Base-by-base conservation (phyloP, 1,284 basidiomycete species). In the Ganoderma boninense region DNA sequence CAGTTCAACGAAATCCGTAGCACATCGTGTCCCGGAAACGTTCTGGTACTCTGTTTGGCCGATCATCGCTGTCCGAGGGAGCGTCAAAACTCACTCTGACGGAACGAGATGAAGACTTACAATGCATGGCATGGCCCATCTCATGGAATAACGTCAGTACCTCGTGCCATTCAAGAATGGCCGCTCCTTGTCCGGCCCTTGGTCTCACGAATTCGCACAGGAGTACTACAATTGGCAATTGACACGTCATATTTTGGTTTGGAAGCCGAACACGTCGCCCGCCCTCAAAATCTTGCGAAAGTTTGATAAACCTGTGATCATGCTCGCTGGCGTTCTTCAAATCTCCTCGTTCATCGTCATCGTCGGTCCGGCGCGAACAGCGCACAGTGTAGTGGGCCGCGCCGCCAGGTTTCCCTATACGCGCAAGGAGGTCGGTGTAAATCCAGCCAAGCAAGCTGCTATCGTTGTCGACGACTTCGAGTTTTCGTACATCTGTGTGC, bases 101-200 rank as follows among this genome's bases (percentile, higher is more conserved):
- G n/a, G n/a, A n/a, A n/a, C 14, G 57, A 38, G 2, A 2, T 32
- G 29, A 4, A 32, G 4, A 78, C 99, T 87, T 78, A 97, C 97
- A 99, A 80, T 99, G 97, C 88, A 99, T 96, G 2, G 98, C 97
- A 81, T 99, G 97, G 0, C 97, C 97, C 97, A 99, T 99, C 82
- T 99, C 97, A 78, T 99, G 97, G 82, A 98, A 98, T 23, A 99
- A 84, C 1, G 97, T 99, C 80, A 95, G 87, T 10, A 99, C 95
- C 77, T 99, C 97, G 77, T 95, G 92, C 97, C 97, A 99, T 69
- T 93, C 92, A 38, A 99, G 82, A 54, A 93, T 83, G 0, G 94
- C 92, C 2, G 95, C 87, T 1, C 91, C 92, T 43, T 85, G 82
- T 23, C 86, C 84, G 16, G 87, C 74, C 0, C 87, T 86, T 16